phyloP scores from a whole-genome alignment of 2,329 filamentous ascomycete species.

The Gaeumannomyces sp. region DNA sequence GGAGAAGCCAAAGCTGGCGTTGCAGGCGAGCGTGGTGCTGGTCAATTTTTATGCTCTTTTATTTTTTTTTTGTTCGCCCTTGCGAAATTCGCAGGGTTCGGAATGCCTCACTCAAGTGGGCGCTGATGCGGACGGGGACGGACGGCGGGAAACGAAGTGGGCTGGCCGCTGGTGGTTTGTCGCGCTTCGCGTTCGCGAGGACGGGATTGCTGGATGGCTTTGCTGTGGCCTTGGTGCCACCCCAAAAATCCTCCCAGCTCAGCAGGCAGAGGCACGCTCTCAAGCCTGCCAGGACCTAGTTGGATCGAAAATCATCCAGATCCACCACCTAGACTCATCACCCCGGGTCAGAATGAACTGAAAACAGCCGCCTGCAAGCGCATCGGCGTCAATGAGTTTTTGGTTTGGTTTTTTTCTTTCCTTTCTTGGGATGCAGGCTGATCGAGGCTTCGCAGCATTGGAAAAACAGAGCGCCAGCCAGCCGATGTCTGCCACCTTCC shows the following conservation, averaged over 20 bases:
- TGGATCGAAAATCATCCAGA: slow-evolving; percentile 18
- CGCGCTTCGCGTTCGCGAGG: slow-evolving; percentile 22
- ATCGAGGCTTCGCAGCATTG: not conserved
- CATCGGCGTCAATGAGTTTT: not conserved
- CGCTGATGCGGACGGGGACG: not conserved
- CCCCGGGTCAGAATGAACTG: not conserved
- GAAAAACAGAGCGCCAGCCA: slow-evolving; percentile 1
- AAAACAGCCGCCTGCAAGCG: not conserved
- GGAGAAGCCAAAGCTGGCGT: not conserved
- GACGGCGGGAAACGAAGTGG: not conserved
- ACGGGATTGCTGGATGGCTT: slow-evolving; percentile 7
- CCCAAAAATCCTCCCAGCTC: slow-evolving; percentile 17
- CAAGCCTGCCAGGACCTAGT: not conserved
- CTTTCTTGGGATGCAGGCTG: not conserved
- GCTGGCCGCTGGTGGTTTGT: slow-evolving; percentile 11
- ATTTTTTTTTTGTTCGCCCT: not conserved
- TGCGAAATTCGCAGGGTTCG: not conserved
- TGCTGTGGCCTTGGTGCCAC: slow-evolving; percentile 11
- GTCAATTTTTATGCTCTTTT: not conserved
- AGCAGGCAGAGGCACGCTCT: slow-evolving; percentile 13
- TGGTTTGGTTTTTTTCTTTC: not conserved
- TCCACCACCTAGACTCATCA: slow-evolving; percentile 13
- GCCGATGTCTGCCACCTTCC: slow-evolving; percentile 2
- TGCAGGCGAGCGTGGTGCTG: not conserved
- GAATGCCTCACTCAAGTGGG: not conserved